phyloP scores from a whole-genome alignment of 805 yeast species.

The Lipomyces anomalus region DNA sequence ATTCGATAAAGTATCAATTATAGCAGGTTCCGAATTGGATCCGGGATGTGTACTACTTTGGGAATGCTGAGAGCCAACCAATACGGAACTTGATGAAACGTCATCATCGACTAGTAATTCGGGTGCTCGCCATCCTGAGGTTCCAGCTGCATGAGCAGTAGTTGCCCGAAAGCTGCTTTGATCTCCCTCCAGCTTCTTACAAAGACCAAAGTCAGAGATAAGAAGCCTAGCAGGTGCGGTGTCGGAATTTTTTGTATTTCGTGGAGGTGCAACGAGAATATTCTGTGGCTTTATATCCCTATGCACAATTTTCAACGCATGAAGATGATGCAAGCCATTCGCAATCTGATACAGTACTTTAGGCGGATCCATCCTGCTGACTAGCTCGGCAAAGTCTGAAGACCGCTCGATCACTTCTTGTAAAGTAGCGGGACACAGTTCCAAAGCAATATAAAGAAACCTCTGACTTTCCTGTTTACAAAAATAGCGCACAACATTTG shows the following conservation, averaged over 20 bases:
- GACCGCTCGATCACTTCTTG: conserved; percentile 72
- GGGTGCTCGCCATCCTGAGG: conserved; percentile 98
- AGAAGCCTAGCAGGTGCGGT: conserved; percentile 56
- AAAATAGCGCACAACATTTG: conserved; percentile 86
- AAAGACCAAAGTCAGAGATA: conserved; percentile 93
- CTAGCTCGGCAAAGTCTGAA: conserved; percentile 36
- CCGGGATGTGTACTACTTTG: conserved; percentile 9
- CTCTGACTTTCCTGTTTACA: conserved; percentile 88
- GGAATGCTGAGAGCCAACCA: background rate
- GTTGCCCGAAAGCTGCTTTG: conserved; percentile 93
- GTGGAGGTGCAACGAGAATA: conserved; percentile 73
- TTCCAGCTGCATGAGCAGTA: conserved; percentile 89
- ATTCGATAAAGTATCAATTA: conserved; percentile 38
- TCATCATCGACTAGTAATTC: conserved; percentile 52
- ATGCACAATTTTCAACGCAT: conserved; percentile 85
- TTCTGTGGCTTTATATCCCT: conserved; percentile 94
- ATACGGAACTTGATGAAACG: conserved; percentile 1
- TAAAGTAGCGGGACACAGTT: conserved; percentile 80
- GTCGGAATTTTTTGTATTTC: conserved; percentile 23
- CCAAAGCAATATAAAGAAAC: conserved; percentile 88
- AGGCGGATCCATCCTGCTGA: conserved; percentile 43
- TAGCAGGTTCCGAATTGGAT: conserved; percentile 33
- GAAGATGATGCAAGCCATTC: conserved; percentile 79
- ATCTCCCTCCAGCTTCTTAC: conserved; percentile 84
- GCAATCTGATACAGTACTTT: conserved; percentile 69